Conservation (phyloP, 371 early-diverging fungal genomes). For the Choanephora cucurbitarum region DNA sequence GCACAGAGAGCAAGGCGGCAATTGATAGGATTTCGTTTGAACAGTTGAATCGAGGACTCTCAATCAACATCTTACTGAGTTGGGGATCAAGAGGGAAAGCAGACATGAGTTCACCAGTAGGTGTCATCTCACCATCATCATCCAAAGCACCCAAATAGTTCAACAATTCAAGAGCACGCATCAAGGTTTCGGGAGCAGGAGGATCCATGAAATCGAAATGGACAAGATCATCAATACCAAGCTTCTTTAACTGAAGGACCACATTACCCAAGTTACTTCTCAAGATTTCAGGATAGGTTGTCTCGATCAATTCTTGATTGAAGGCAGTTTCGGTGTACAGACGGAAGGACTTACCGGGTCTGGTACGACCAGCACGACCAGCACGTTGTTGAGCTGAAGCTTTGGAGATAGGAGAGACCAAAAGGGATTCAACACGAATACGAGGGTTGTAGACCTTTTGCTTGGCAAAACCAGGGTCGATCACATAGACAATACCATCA, state of each 20-base stretch:
- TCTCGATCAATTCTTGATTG: slow-evolving; percentile 77
- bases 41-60: slow-evolving; percentile 82
- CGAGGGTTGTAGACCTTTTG: slow-evolving; percentile 98
- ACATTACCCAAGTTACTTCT: slow-evolving; percentile 83
- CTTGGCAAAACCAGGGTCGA: slow-evolving; percentile 98
- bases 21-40: slow-evolving; percentile 93
- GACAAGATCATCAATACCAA: slow-evolving; percentile 88
- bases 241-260: slow-evolving; percentile 85
- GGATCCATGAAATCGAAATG: slow-evolving; percentile 96
- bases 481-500: slow-evolving; percentile 97
- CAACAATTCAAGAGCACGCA: slow-evolving; percentile 89
- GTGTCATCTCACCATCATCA: slow-evolving; percentile 85
- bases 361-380: slow-evolving; percentile 91
- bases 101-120: slow-evolving; percentile 79
- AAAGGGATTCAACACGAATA: slow-evolving; percentile 80
- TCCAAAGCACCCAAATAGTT: slow-evolving; percentile 90
- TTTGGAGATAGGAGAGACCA: slow-evolving; percentile 76
- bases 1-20: slow-evolving; percentile 90
- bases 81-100: slow-evolving; percentile 94
- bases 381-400: slow-evolving; percentile 86
- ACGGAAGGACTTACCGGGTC: slow-evolving; percentile 94
- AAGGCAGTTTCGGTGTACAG: slow-evolving; percentile 91
- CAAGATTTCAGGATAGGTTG: slow-evolving; percentile 91
- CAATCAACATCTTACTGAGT: slow-evolving; percentile 82
- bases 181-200: slow-evolving; percentile 89